Conservation (phyloP, 2,329 filamentous ascomycete genomes). For the Scedosporium dehoogii region DNA sequence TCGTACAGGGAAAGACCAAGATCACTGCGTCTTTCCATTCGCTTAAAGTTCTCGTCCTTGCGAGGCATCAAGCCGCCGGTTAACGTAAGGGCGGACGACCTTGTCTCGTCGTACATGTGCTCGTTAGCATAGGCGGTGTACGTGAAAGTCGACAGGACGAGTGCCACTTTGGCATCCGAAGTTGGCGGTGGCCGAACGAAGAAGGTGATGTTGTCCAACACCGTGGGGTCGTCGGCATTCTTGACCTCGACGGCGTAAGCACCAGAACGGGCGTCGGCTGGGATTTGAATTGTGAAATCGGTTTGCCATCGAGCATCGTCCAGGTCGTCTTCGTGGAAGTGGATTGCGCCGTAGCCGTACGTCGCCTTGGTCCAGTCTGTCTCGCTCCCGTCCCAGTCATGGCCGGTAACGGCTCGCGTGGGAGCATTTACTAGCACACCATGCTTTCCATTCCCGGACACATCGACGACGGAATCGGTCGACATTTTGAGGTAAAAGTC, state of each 20-base stretch:
- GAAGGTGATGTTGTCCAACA: conserved; percentile 20
- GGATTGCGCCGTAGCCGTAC: conserved; percentile 25
- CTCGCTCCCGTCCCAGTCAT: conserved; percentile 22
- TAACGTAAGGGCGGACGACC: conserved; percentile 15
- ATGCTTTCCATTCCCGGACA: conserved; percentile 16
- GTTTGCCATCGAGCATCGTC: conserved; percentile 25
- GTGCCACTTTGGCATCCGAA: conserved; percentile 12
- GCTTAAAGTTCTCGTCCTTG: conserved; percentile 10
- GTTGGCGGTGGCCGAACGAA: conserved; percentile 19
- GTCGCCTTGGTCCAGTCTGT: conserved; percentile 21
- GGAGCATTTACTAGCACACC: conserved; percentile 22
- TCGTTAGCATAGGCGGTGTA: conserved; percentile 29
- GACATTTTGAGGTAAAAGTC: conserved; percentile 17
- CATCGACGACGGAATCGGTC: conserved; percentile 16
- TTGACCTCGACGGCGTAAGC: conserved; percentile 19
- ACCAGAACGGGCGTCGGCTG: conserved; percentile 14
- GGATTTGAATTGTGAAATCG: conserved; percentile 18
- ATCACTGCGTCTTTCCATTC: conserved; percentile 20
- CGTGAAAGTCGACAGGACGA: conserved; percentile 25
- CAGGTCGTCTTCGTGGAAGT: conserved; percentile 27
- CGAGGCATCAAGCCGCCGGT: conserved; percentile 12
- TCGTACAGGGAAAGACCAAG: conserved; percentile 27
- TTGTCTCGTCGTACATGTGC: conserved; percentile 21
- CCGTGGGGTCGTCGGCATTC: conserved; percentile 6
- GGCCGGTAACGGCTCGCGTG: conserved; percentile 20